Evolutionary conservation across 257 asterid genomes (phyloP).

Genomic region (Solanum verrucosum): DNA sequence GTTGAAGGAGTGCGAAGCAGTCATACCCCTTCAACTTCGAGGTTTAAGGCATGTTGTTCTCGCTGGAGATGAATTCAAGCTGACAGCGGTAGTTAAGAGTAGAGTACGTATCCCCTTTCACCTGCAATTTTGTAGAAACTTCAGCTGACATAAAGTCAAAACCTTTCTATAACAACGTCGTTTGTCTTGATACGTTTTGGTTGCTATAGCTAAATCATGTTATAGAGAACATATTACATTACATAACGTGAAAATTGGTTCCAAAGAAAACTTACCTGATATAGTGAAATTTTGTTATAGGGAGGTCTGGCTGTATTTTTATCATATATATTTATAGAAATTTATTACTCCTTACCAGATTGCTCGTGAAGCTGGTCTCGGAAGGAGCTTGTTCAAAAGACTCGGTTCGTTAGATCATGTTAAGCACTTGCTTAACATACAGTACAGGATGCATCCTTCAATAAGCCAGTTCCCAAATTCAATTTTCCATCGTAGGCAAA

Average conservation of each 20-base stretch:
- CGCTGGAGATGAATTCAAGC: not conserved
- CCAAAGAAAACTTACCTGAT: not conserved
- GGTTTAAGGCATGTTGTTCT: not conserved
- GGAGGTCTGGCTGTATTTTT: not conserved
- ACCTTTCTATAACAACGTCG: not conserved
- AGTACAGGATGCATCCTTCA: constrained; percentile 10
- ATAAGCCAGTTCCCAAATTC: constrained; percentile 8
- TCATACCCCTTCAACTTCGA: not conserved
- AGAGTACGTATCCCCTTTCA: not conserved
- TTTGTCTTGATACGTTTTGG: not conserved
- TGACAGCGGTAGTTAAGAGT: not conserved
- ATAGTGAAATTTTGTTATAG: not conserved
- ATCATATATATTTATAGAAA: not conserved
- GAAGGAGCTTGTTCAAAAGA: constrained; percentile 1
- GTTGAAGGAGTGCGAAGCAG: not conserved
- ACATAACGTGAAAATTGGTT: not conserved
- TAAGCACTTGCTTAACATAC: not conserved
- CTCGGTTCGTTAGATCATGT: constrained; percentile 1
- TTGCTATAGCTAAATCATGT: not conserved
- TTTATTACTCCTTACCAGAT: not conserved
- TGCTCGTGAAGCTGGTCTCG: not conserved
- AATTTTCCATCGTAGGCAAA: not conserved
- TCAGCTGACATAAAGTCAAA: not conserved
- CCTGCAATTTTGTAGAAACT: not conserved
- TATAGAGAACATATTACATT: not conserved